A percentile compares a stretch with the other conserved stretches of the same genome.
These are phyloP conservation scores for Rutstroemia sp. DNA, from an alignment of 2,329 filamentous ascomycete genomes.

Conservation along the genomic window DNA sequence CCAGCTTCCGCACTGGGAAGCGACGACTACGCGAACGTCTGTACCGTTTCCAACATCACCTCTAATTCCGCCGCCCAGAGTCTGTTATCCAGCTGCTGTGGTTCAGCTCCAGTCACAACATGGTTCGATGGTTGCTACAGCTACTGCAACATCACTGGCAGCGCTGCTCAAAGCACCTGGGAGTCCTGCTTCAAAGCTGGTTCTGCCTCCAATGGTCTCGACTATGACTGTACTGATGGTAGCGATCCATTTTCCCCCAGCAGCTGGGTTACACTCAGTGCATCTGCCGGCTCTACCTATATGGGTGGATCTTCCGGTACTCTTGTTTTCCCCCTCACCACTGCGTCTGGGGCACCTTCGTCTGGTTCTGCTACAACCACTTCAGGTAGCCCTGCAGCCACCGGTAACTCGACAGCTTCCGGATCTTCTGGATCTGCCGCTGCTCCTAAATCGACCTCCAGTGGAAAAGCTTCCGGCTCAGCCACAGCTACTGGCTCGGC, in stretches of 20 bases:
- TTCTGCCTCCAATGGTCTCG: not conserved
- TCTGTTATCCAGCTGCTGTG: conserved; percentile 1
- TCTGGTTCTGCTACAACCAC: not conserved
- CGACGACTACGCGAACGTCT: not conserved
- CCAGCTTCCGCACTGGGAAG: not conserved
- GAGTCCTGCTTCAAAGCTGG: not conserved
- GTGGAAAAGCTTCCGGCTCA: not conserved
- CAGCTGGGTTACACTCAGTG: not conserved
- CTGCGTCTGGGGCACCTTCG: not conserved
- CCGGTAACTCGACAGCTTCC: not conserved
- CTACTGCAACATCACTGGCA: conserved; percentile 7
- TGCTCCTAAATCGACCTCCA: not conserved
- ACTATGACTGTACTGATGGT: not conserved
- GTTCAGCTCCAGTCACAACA: not conserved
- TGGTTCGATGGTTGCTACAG: conserved; percentile 5
- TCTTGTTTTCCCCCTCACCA: not conserved
- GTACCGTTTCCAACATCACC: conserved; percentile 5
- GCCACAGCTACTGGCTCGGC: not conserved
- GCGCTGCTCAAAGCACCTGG: conserved; percentile 1
- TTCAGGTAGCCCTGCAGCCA: not conserved
- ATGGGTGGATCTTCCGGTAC: conserved; percentile 1
- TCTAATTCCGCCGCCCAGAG: not conserved
- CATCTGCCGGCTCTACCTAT: not conserved
- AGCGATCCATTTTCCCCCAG: not conserved
- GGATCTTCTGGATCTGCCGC: not conserved